Conservation (phyloP, 129 eudicot genomes). For the Ambrosia artemisiifolia region DNA sequence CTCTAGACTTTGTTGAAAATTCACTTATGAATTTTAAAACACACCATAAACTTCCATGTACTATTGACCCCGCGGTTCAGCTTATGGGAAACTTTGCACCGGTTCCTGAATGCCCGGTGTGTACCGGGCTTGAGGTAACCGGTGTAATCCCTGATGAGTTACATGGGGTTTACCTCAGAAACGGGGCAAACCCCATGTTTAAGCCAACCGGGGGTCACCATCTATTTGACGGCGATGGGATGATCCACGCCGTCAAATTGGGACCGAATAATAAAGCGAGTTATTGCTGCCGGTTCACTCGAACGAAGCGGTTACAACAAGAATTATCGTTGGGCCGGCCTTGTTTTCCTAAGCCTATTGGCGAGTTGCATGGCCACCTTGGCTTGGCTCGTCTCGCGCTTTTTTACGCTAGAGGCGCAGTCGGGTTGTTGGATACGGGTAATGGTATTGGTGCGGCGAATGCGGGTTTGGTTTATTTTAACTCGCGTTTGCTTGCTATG, state of each 20-base stretch:
- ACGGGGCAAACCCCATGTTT: constrained; percentile 64
- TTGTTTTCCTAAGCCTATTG: constrained; percentile 71
- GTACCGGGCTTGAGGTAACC: constrained; percentile 45
- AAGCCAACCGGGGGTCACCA: constrained; percentile 56
- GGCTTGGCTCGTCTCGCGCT: constrained; percentile 68
- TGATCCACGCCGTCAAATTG: constrained; percentile 71
- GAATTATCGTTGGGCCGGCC: constrained; percentile 43
- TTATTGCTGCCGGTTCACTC: constrained; percentile 62
- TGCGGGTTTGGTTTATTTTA: constrained; percentile 67
- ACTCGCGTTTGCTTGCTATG: constrained; percentile 72
- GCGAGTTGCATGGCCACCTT: constrained; percentile 74
- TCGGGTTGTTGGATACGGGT: constrained; percentile 41
- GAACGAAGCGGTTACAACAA: constrained; percentile 50
- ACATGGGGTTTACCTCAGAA: constrained; percentile 58
- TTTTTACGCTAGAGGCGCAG: constrained; percentile 42
- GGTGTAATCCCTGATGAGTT: constrained; percentile 54
- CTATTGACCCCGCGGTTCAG: constrained; percentile 52
- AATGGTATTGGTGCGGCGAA: constrained; percentile 68
- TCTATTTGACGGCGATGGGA: constrained; percentile 78
- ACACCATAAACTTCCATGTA: constrained; percentile 30
- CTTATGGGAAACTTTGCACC: constrained; percentile 67
- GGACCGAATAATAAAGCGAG: constrained; percentile 37
- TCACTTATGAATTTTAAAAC: constrained; percentile 33
- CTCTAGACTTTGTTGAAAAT: constrained; percentile 41
- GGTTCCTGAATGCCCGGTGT: constrained; percentile 66